Evolutionary conservation across 2,329 filamentous ascomycete genomes (phyloP), one percentile per base, ranked within the genome.

Genomic region (Venturia asperata): DNA sequence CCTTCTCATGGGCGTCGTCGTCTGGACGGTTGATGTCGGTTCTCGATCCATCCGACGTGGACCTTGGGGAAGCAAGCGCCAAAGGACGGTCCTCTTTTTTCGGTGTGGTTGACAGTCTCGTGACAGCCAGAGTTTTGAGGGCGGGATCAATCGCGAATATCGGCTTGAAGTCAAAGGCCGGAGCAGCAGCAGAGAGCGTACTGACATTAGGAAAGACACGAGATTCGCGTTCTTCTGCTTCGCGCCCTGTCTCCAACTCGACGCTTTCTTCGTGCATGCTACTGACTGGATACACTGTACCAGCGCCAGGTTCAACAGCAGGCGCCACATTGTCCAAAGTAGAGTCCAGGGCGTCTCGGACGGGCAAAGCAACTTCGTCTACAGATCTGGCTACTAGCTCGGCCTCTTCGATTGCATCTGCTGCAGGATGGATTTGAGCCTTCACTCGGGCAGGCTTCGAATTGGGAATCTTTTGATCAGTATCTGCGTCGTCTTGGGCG

Each of bases 171-270:
- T 82, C 82, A 72, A 94, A 95, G 0, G 88, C 82, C 70, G 84
- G 85, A 0, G 90, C 89, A 19, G 85, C 82, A 4, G 89, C 87
- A 43, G 90, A 92, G 30, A 92, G 79, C 5, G 85, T 85, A 69
- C 72, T 83, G 15, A 30, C 13, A 52, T 43, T 45, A 19, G 49
- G 21, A 24, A 63, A n/a, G 37, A 30, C 52, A 27, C 21, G 47
- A 13, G 24, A 1, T 9, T 47, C 47, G 13, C 30, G n/a, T 42
- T 27, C 47, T n/a, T 19, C 17, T 42, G 19, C 47, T n/a, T 19
- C 17, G 6, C 13, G 13, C 37, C 17, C 47, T n/a, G 10, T 47
- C 27, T 41, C 37, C 21, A 24, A 13, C 10, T 9, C 27, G 30
- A 27, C n/a, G 11, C 7, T 45, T 39, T 30, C 39, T 52, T 62